Evolutionary conservation across 345 rosid species (phyloP).

Genomic region (Citrus inodora): DNA sequence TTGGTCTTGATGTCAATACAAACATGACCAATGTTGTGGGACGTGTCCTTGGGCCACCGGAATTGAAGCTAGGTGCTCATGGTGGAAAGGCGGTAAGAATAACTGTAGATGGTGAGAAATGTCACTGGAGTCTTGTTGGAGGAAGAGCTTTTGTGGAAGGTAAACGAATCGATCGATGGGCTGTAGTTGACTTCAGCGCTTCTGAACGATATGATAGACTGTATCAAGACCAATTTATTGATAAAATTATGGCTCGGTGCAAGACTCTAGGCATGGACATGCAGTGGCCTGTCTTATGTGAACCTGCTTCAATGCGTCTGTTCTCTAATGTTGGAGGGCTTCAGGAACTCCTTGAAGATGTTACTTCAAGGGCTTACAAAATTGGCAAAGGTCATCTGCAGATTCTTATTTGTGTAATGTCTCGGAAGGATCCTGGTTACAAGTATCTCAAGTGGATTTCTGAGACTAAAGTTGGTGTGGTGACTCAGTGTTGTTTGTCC

Average conservation of each 20-base stretch:
- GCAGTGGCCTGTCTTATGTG: slow-evolving; percentile 38
- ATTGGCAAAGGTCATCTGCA: slow-evolving; percentile 37
- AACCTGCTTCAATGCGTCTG: slow-evolving; percentile 35
- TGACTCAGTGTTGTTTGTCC: slow-evolving; percentile 82
- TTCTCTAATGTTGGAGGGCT: slow-evolving; percentile 38
- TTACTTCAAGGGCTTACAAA: slow-evolving; percentile 28
- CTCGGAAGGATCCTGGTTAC: slow-evolving; percentile 58
- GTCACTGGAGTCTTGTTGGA: slow-evolving; percentile 78
- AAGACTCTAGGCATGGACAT: slow-evolving; percentile 53
- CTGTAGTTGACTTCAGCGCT: slow-evolving; percentile 61
- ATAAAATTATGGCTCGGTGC: slow-evolving; percentile 41
- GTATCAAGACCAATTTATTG: slow-evolving; percentile 31
- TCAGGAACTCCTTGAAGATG: slow-evolving; percentile 35
- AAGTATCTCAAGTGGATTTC: slow-evolving; percentile 79
- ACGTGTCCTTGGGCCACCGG: slow-evolving; percentile 75
- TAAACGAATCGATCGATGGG: slow-evolving; percentile 62
- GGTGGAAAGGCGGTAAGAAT: slow-evolving; percentile 36
- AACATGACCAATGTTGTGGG: slow-evolving; percentile 66
- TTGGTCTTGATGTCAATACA: slow-evolving; percentile 55
- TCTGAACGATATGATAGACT: slow-evolving; percentile 20
- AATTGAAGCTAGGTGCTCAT: slow-evolving; percentile 43
- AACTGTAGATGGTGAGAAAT: slow-evolving; percentile 48
- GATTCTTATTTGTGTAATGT: slow-evolving; percentile 74
- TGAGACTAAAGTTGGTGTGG: slow-evolving; percentile 72
- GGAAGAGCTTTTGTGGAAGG: slow-evolving; percentile 58